Conservation (phyloP, 441 rosid genomes). For the Gossypium lobatum region DNA sequence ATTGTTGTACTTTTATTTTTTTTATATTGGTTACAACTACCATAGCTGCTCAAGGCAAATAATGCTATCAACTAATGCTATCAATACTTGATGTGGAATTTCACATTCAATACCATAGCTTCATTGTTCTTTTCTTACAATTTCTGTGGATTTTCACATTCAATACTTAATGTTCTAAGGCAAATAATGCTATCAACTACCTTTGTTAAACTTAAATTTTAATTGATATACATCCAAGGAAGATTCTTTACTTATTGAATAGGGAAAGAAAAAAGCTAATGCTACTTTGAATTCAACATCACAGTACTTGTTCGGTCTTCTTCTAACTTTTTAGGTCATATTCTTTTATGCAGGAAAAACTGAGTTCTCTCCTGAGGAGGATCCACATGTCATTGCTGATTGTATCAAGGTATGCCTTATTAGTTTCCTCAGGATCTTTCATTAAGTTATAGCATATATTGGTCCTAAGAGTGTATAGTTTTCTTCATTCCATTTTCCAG, state of each 20-base stretch:
- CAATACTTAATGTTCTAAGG: not conserved
- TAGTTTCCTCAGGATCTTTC: slow-evolving; percentile 16
- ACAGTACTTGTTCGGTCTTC: slow-evolving; percentile 2
- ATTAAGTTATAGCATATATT: slow-evolving; percentile 7
- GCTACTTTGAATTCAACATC: not conserved
- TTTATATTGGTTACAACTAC: not conserved
- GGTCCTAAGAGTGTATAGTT: slow-evolving; percentile 16
- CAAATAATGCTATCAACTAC: not conserved
- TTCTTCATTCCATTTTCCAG: slow-evolving; percentile 39
- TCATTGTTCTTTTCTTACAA: slow-evolving; percentile 4
- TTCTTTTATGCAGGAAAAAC: slow-evolving; percentile 55
- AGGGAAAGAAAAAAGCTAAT: slow-evolving; percentile 5
- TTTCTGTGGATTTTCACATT: not conserved
- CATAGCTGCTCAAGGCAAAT: not conserved
- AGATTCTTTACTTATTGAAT: slow-evolving; percentile 3
- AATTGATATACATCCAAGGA: not conserved
- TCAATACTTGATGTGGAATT: not conserved
- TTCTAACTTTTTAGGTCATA: slow-evolving; percentile 13
- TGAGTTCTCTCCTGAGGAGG: slow-evolving; percentile 70
- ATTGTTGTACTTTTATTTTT: not conserved
- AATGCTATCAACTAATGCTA: not conserved
- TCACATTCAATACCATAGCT: not conserved
- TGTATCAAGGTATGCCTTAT: slow-evolving; percentile 72
- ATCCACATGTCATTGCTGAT: slow-evolving; percentile 91
- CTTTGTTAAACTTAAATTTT: slow-evolving; percentile 8